Conservation (phyloP, 352 stramenopile species). For the Aphanomyces cochlioides region DNA sequence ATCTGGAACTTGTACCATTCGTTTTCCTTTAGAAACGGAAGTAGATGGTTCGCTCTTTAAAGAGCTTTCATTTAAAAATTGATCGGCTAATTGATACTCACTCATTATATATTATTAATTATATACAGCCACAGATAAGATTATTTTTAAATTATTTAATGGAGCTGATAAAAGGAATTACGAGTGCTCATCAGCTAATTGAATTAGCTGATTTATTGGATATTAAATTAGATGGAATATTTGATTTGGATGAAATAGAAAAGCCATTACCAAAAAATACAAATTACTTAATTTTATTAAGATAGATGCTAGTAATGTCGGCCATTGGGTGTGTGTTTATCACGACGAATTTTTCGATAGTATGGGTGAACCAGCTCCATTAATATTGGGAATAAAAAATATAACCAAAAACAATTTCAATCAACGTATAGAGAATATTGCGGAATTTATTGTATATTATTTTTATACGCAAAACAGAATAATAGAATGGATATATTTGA, state of each 20-base stretch:
- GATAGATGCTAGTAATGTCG: neutral
- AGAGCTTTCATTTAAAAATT: constrained; percentile 19
- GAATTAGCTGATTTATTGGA: constrained; percentile 12
- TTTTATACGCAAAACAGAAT: neutral
- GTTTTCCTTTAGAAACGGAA: constrained; percentile 5
- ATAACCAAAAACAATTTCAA: constrained; percentile 18
- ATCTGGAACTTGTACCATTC: constrained; percentile 20
- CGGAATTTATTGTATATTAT: constrained; percentile 4
- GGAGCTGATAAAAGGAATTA: constrained; percentile 20
- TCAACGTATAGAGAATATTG: constrained; percentile 2
- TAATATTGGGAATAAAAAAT: neutral
- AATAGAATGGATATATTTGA: constrained; percentile 10
- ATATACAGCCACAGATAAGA: constrained; percentile 13
- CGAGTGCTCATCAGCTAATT: constrained; percentile 14
- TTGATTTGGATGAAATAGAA: neutral
- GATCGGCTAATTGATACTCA: constrained; percentile 23
- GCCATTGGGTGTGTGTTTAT: constrained; percentile 6
- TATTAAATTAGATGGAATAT: constrained; percentile 24
- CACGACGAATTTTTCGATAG: constrained; percentile 4
- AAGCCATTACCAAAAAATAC: neutral
- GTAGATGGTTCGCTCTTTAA: neutral
- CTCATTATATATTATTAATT: neutral
- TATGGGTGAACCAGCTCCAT: neutral
- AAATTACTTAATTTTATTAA: constrained; percentile 6
- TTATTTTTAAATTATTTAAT: constrained; percentile 17